phyloP scores from a whole-genome alignment of 768 basidiomycete genomes.

The Suillus brevipes region DNA sequence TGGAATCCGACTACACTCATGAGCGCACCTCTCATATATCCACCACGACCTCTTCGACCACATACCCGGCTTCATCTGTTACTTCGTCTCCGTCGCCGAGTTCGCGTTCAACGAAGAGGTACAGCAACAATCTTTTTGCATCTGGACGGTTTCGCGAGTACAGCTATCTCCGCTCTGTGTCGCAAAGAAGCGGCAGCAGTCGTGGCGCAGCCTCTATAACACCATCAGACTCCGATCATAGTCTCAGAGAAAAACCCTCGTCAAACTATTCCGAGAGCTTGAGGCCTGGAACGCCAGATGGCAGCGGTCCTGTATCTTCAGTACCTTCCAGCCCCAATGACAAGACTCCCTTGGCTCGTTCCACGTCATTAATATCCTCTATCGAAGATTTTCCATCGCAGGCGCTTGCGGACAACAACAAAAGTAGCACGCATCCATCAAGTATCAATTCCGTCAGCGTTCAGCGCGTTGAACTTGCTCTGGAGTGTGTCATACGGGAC shows the following conservation, averaged over 20 bases:
- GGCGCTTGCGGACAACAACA: conserved; percentile 15
- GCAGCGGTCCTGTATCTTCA: conserved; percentile 39
- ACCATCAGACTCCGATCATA: conserved; percentile 44
- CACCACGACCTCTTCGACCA: conserved; percentile 38
- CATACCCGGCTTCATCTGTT: conserved; percentile 41
- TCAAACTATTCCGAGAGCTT: conserved; percentile 47
- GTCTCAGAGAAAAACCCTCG: conserved; percentile 47
- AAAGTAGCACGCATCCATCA: conserved; percentile 27
- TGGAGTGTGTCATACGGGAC: conserved; percentile 76
- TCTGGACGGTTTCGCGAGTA: conserved; percentile 80
- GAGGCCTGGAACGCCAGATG: conserved; percentile 59
- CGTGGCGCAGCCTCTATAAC: conserved; percentile 43
- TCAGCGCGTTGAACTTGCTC: conserved; percentile 66
- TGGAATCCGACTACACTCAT: conserved; percentile 33
- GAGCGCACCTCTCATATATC: conserved; percentile 37
- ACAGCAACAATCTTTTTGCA: conserved; percentile 85
- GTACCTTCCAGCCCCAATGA: conserved; percentile 45
- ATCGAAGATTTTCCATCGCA: conserved; percentile 29
- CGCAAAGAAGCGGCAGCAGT: conserved; percentile 43
- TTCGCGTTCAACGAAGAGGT: conserved; percentile 60
- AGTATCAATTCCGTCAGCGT: conserved; percentile 47
- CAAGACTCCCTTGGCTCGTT: conserved; percentile 39
- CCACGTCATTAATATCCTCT: conserved; percentile 42
- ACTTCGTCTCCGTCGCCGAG: conserved; percentile 36
- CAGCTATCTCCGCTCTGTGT: conserved; percentile 61